phyloP scores from a whole-genome alignment of 2,329 filamentous ascomycete species.

The Monilinia polystroma region DNA sequence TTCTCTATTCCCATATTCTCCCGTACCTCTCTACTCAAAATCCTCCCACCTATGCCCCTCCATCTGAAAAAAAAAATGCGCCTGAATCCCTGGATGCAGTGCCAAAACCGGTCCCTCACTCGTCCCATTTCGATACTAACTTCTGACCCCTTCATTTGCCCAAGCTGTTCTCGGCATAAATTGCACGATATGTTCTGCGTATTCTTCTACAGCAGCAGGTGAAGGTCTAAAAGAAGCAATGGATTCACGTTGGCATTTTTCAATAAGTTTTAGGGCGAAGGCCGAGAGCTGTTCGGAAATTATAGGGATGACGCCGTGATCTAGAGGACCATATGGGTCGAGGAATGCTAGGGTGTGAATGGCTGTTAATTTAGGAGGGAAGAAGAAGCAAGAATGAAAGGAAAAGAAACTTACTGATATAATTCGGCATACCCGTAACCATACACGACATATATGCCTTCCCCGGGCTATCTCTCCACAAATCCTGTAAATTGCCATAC shows the following conservation, averaged over 20 bases:
- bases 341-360: slow-evolving; percentile 30
- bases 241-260: slow-evolving; percentile 45
- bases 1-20: too few relatives aligned
- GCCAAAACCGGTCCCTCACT: too few relatives aligned
- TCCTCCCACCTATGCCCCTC: slow-evolving; percentile 24
- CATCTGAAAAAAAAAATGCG: too few relatives aligned
- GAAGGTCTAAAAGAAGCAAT: slow-evolving; percentile 46
- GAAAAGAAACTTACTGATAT: slow-evolving; percentile 27
- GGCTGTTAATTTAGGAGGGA: too few relatives aligned
- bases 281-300: slow-evolving; percentile 49
- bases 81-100: too few relatives aligned
- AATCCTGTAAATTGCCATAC: slow-evolving; percentile 26
- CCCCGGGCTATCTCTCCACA: slow-evolving; percentile 37
- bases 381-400: neutral
- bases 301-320: slow-evolving; percentile 39
- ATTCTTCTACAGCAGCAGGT: slow-evolving; percentile 27
- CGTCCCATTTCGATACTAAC: too few relatives aligned
- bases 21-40: slow-evolving; percentile 19
- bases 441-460: slow-evolving; percentile 41
- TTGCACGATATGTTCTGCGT: too few relatives aligned
- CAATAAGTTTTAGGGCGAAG: slow-evolving; percentile 50
- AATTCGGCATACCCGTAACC: slow-evolving; percentile 34
- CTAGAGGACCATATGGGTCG: slow-evolving; percentile 39
- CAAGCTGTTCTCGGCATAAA: too few relatives aligned
- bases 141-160: too few relatives aligned